A percentile compares a stretch with the other conserved stretches of the same genome.
Evolutionary conservation across 2,329 filamentous ascomycete species (phyloP).

Genomic region (Magnaporthiopsis rhizophila): DNA sequence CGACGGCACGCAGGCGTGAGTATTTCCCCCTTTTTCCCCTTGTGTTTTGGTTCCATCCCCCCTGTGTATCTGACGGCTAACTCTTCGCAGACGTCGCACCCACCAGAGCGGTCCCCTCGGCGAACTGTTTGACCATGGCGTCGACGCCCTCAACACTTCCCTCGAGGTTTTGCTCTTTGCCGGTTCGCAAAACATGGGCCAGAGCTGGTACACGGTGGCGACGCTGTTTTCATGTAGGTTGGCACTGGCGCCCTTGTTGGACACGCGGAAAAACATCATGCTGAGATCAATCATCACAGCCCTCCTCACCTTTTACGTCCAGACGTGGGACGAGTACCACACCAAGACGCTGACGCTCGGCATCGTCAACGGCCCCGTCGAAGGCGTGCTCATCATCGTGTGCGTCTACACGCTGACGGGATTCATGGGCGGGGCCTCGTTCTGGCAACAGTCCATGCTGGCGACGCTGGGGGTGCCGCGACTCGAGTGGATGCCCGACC

Average conservation of each 20-base stretch:
- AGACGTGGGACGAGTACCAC: slow-evolving; percentile 99
- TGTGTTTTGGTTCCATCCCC: no score
- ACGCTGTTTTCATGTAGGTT: slow-evolving; percentile 70
- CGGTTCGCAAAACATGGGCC: slow-evolving; percentile 84
- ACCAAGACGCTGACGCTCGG: slow-evolving; percentile 92
- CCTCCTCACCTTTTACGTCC: slow-evolving; percentile 92
- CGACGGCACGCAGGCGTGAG: slow-evolving; percentile 85
- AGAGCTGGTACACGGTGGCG: slow-evolving; percentile 81
- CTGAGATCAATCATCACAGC: slow-evolving; percentile 36
- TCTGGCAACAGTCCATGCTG: slow-evolving; percentile 85
- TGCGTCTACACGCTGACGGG: slow-evolving; percentile 77
- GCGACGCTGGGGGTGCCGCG: slow-evolving; percentile 61
- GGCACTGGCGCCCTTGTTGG: no score
- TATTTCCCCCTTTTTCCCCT: slow-evolving; percentile 15
- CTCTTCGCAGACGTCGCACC: slow-evolving; percentile 61
- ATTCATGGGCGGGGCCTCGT: slow-evolving; percentile 76
- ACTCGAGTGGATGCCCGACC: slow-evolving; percentile 55
- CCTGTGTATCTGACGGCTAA: slow-evolving; percentile 3
- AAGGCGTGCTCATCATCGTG: slow-evolving; percentile 82
- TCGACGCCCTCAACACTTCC: slow-evolving; percentile 94
- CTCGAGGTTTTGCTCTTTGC: slow-evolving; percentile 90
- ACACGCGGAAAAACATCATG: no score
- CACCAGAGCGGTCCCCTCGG: slow-evolving; percentile 87
- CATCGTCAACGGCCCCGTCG: slow-evolving; percentile 86
- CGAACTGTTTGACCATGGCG: slow-evolving; percentile 95